Conservation (phyloP, 2,329 filamentous ascomycete genomes). For the Fragosphaeria purpurea region DNA sequence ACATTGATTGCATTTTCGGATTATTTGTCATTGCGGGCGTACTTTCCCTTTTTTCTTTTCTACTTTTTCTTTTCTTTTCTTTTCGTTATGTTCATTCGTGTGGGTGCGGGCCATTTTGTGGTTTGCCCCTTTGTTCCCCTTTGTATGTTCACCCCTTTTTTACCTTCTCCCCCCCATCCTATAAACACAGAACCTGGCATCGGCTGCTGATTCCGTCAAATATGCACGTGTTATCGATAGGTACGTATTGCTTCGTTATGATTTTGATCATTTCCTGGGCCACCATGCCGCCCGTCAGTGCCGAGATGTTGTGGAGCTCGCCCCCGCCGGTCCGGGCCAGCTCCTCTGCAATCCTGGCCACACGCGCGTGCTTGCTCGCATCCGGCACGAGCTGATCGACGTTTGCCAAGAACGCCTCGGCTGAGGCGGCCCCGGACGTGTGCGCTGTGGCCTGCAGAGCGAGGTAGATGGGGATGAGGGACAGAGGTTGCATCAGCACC, state of each 20-base stretch:
- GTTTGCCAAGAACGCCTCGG: constrained; percentile 43
- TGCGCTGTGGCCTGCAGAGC: constrained; percentile 48
- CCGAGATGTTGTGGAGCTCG: constrained; percentile 87
- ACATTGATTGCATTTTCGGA: too few relatives aligned
- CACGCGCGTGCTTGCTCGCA: constrained; percentile 36
- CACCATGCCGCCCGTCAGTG: constrained; percentile 79
- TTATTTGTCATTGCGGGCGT: background rate
- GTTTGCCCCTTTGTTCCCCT: constrained; percentile 3
- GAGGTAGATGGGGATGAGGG: constrained; percentile 60
- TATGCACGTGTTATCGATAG: constrained; percentile 60
- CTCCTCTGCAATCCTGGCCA: constrained; percentile 50
- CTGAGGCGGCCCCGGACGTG: constrained; percentile 26
- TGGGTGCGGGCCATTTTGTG: background rate
- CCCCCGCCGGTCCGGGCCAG: constrained; percentile 67
- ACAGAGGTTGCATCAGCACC: constrained; percentile 40
- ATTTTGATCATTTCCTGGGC: constrained; percentile 97
- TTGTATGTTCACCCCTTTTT: constrained; percentile 10
- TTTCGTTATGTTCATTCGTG: background rate
- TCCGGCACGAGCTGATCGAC: constrained; percentile 34
- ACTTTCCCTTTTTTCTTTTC: background rate
- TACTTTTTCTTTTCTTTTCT: background rate
- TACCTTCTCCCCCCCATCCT: constrained; percentile 13
- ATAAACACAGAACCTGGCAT: constrained; percentile 48
- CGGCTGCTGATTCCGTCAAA: constrained; percentile 59
- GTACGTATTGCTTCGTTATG: constrained; percentile 62